Percentiles rank a stretch among this genome's conserved stretches.
phyloP scores from a whole-genome alignment of 495 filamentous ascomycete genomes.

The Lasiosphaeris hirsuta region DNA sequence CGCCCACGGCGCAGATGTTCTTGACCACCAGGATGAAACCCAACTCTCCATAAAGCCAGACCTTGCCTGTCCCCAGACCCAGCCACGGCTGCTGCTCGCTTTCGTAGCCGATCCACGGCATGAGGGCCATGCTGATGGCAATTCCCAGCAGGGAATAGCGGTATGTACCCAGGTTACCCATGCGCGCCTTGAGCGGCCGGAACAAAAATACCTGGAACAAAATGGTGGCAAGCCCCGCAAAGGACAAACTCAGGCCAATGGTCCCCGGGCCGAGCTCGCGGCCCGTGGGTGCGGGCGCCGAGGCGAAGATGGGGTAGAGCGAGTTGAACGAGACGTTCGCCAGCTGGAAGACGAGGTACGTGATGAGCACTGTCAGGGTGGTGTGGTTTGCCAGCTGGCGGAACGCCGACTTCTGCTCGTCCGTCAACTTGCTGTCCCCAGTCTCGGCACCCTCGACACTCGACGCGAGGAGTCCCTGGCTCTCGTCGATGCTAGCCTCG shows the following conservation, averaged over 20 bases:
- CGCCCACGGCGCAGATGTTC: slow-evolving; percentile 82
- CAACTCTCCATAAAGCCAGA: slow-evolving; percentile 70
- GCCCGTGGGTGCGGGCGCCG: slow-evolving; percentile 68
- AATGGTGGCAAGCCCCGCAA: slow-evolving; percentile 80
- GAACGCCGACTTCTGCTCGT: slow-evolving; percentile 41
- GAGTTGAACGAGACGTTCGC: slow-evolving; percentile 87
- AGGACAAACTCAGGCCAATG: slow-evolving; percentile 82
- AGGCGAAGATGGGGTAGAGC: slow-evolving; percentile 86
- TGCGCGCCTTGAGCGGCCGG: slow-evolving; percentile 68
- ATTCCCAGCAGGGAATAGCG: slow-evolving; percentile 77
- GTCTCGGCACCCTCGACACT: slow-evolving; percentile 8
- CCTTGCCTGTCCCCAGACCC: slow-evolving; percentile 52
- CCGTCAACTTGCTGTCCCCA: slow-evolving; percentile 29
- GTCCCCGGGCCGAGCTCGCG: slow-evolving; percentile 70
- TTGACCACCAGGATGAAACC: slow-evolving; percentile 79
- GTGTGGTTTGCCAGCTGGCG: slow-evolving; percentile 66
- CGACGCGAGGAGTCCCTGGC: slow-evolving; percentile 19
- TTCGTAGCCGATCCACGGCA: slow-evolving; percentile 86
- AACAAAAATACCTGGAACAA: slow-evolving; percentile 85
- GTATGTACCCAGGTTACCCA: slow-evolving; percentile 85
- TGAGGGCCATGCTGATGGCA: slow-evolving; percentile 75
- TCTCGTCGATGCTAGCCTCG: slow-evolving; percentile 32
- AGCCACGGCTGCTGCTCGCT: slow-evolving; percentile 42
- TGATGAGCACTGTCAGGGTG: slow-evolving; percentile 73
- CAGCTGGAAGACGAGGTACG: slow-evolving; percentile 85